These are phyloP conservation scores for Metschnikowia henanensis DNA, from an alignment of 805 yeast genomes.

Conservation along the genomic window DNA sequence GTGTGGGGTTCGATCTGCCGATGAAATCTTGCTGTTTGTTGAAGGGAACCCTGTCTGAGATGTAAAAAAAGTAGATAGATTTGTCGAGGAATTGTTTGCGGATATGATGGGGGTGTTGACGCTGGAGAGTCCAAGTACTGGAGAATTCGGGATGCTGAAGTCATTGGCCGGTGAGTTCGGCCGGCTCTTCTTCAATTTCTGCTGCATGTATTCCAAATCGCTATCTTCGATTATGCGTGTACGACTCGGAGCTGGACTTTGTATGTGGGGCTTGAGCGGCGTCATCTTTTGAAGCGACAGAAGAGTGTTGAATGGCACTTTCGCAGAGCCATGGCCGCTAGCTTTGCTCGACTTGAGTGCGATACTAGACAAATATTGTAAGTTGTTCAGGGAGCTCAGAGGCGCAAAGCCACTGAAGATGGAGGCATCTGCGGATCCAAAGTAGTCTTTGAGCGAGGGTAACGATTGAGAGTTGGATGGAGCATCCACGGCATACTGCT, in stretches of 20 bases:
- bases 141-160: slow-evolving; percentile 45
- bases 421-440: slow-evolving; percentile 21
- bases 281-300: slow-evolving; percentile 64
- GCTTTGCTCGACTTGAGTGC: slow-evolving; percentile 29
- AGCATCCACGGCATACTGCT: slow-evolving; percentile 10
- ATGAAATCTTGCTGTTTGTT: neutral
- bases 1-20: slow-evolving; percentile 4
- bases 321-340: slow-evolving; percentile 29
- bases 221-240: slow-evolving; percentile 38
- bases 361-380: slow-evolving; percentile 41
- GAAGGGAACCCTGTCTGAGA: slow-evolving; percentile 21
- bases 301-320: slow-evolving; percentile 31
- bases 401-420: slow-evolving; percentile 14
- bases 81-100: slow-evolving; percentile 42
- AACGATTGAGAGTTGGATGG: slow-evolving; percentile 45
- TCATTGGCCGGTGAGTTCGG: slow-evolving; percentile 47
- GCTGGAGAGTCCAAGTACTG: slow-evolving; percentile 40
- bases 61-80: slow-evolving; percentile 37
- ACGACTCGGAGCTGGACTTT: slow-evolving; percentile 19
- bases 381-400: slow-evolving; percentile 20
- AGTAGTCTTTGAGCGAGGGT: slow-evolving; percentile 53
- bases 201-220: slow-evolving; percentile 48
- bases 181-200: slow-evolving; percentile 45
- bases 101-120: slow-evolving; percentile 43
- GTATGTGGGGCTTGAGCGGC: slow-evolving; percentile 27